Percentiles rank a stretch among this genome's conserved stretches.
These are phyloP conservation scores for Saccharomyces paradoxus DNA, from an alignment of 805 yeast species.

Conservation along the genomic window DNA sequence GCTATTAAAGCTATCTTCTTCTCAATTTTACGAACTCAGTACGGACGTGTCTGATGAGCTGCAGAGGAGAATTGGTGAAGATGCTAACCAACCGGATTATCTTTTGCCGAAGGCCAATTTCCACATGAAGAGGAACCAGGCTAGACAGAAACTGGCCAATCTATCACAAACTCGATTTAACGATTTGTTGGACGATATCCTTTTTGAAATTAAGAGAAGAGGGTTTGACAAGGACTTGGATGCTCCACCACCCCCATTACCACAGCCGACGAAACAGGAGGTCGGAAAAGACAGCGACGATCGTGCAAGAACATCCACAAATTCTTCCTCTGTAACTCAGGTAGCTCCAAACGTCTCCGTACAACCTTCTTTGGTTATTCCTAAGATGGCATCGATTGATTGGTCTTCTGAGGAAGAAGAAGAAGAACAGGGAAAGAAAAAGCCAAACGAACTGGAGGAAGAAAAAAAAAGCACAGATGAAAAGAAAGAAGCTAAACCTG, in stretches of 20 bases:
- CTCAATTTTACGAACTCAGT: conserved; percentile 82
- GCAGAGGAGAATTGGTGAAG: conserved; percentile 62
- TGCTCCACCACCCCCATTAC: background rate
- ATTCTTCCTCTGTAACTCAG: conserved; percentile 8
- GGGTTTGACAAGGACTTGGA: conserved; percentile 36
- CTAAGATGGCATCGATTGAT: conserved; percentile 72
- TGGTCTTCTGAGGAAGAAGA: conserved; percentile 82
- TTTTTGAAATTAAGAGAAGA: conserved; percentile 78
- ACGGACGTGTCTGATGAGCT: conserved; percentile 94
- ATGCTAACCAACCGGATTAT: conserved; percentile 50
- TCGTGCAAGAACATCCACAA: conserved; percentile 1
- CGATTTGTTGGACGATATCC: conserved; percentile 84
- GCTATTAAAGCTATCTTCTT: conserved; percentile 65
- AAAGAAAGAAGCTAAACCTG: background rate
- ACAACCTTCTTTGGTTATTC: conserved; percentile 66
- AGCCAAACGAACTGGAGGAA: background rate
- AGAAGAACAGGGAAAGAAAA: conserved; percentile 2
- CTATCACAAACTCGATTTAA: conserved; percentile 76
- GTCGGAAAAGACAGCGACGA: conserved; percentile 1
- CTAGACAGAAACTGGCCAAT: conserved; percentile 82
- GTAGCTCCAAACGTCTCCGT: conserved; percentile 32
- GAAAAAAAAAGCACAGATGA: background rate
- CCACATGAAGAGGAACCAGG: conserved; percentile 93
- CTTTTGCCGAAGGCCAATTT: conserved; percentile 63
- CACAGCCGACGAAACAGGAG: background rate